A percentile compares a stretch with the other conserved stretches of the same genome.
Conservation (phyloP, 1,284 basidiomycete species). For the Pholiota adiposa region DNA sequence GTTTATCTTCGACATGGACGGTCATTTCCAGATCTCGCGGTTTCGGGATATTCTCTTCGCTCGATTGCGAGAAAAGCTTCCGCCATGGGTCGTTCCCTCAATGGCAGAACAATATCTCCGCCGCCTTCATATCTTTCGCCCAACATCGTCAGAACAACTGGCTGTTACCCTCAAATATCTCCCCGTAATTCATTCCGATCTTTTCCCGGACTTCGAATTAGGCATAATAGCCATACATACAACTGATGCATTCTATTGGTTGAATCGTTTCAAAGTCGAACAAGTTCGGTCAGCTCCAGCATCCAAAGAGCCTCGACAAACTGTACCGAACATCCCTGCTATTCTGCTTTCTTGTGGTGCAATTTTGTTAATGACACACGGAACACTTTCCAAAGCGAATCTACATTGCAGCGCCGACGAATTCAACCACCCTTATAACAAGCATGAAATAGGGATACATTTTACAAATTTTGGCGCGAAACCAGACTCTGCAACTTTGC, state of each 20-base stretch:
- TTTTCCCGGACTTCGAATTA: conserved; percentile 56
- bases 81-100: conserved; percentile 28
- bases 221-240: conserved; percentile 75
- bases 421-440: too few relatives aligned
- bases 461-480: background rate
- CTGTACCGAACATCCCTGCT: conserved; percentile 36
- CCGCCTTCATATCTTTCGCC: conserved; percentile 68
- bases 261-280: conserved; percentile 69
- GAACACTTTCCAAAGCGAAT: conserved; percentile 5
- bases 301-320: conserved; percentile 34
- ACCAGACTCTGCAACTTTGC: background rate
- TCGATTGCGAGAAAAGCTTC: conserved; percentile 31
- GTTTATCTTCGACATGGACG: conserved; percentile 71
- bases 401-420: conserved; percentile 5
- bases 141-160: conserved; percentile 67
- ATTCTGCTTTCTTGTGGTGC: conserved; percentile 57
- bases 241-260: conserved; percentile 77
- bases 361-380: conserved; percentile 43
- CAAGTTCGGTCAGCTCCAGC: conserved; percentile 42
- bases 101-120: conserved; percentile 49
- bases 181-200: conserved; percentile 53
- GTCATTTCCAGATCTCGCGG: conserved; percentile 59
- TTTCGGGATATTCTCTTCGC: conserved; percentile 53
- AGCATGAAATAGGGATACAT: too few relatives aligned
- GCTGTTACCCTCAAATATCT: conserved; percentile 66